Evolutionary conservation across 768 basidiomycete species (phyloP).

Genomic region (Xerocomellus intermedius): DNA sequence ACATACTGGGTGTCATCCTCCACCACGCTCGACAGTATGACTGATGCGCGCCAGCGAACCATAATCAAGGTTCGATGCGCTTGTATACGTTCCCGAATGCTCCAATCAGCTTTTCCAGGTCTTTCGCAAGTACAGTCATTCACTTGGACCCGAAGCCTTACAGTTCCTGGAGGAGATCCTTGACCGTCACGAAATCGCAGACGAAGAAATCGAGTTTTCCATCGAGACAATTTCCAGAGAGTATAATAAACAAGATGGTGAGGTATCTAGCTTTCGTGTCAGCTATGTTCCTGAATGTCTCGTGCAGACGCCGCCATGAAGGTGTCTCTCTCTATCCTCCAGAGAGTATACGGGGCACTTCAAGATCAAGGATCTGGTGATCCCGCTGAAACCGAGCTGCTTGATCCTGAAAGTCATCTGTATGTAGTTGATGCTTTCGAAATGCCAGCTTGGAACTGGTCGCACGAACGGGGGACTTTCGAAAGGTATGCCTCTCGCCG

Average conservation of each 20-base stretch:
- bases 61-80: slow-evolving; percentile 42
- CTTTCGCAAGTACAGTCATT: slow-evolving; percentile 86
- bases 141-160: slow-evolving; percentile 76
- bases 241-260: slow-evolving; percentile 88
- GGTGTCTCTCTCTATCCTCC: slow-evolving; percentile 64
- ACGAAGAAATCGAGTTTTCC: slow-evolving; percentile 69
- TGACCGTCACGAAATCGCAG: slow-evolving; percentile 65
- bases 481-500: slow-evolving; percentile 59
- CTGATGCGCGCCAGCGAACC: slow-evolving; percentile 37
- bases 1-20: no score
- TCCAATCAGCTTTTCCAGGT: slow-evolving; percentile 44
- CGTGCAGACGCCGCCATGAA: slow-evolving; percentile 76
- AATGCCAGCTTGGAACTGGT: slow-evolving; percentile 95
- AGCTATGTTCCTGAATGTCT: neutral
- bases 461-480: slow-evolving; percentile 80
- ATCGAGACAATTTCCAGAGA: slow-evolving; percentile 81
- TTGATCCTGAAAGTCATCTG: slow-evolving; percentile 81
- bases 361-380: slow-evolving; percentile 57
- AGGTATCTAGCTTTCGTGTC: slow-evolving; percentile 11
- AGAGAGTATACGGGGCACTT: slow-evolving; percentile 71
- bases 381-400: slow-evolving; percentile 53
- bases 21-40: slow-evolving; percentile 27
- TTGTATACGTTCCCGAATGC: neutral
- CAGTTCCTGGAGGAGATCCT: slow-evolving; percentile 71
- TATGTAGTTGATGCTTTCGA: slow-evolving; percentile 88